Evolutionary conservation across 1,284 basidiomycete species (phyloP).

Genomic region (Coniferiporia weirii): DNA sequence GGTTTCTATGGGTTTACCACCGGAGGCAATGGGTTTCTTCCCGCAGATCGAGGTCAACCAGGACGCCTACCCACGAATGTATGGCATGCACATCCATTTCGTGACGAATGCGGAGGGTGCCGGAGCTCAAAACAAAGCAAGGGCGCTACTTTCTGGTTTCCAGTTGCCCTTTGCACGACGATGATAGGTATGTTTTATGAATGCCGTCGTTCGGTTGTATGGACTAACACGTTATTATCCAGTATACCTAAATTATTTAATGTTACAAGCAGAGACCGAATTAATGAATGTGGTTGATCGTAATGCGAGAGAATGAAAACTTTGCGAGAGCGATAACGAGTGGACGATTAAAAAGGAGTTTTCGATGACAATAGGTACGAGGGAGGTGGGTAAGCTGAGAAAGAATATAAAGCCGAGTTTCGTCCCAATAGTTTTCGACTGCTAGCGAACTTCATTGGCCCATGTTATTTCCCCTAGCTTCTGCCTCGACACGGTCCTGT

Average conservation of each 20-base stretch:
- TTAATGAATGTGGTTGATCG: constrained; percentile 1
- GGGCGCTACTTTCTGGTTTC: constrained; percentile 83
- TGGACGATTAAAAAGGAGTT: neutral
- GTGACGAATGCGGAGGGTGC: constrained; percentile 80
- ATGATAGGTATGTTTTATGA: constrained; percentile 1
- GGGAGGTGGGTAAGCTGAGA: neutral
- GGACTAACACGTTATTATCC: neutral
- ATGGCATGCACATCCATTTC: constrained; percentile 91
- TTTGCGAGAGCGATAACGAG: neutral
- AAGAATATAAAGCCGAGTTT: neutral
- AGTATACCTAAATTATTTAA: constrained; percentile 7
- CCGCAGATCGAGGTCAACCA: constrained; percentile 92
- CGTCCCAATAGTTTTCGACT: neutral
- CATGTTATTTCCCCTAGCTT: constrained; percentile 50
- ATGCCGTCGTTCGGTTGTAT: neutral
- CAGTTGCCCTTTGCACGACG: constrained; percentile 69
- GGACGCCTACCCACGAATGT: constrained; percentile 78
- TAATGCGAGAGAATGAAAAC: neutral
- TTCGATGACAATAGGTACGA: neutral
- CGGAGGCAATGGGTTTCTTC: constrained; percentile 85
- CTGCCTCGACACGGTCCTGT: constrained; percentile 34
- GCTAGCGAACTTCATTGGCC: constrained; percentile 25
- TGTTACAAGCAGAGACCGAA: constrained; percentile 4
- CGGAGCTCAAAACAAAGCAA: constrained; percentile 82
- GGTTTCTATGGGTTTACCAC: constrained; percentile 83